These are phyloP conservation scores for Rhodotorula sp. DNA, from an alignment of 1,284 basidiomycete species.

Conservation along the genomic window DNA sequence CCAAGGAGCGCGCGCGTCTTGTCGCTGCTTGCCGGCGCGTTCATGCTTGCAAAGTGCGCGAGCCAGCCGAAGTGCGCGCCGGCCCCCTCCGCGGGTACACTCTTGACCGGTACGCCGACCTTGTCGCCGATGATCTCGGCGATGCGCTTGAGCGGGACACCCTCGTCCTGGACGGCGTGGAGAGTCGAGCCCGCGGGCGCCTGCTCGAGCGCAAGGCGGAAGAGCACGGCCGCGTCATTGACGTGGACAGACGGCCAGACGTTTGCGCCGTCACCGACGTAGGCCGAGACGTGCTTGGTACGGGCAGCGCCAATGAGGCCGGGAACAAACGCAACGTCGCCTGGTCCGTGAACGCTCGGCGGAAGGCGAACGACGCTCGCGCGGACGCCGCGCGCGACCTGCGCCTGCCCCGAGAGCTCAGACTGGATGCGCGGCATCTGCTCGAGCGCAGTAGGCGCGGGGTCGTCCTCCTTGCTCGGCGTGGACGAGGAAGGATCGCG, in stretches of 20 bases:
- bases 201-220: constrained; percentile 42
- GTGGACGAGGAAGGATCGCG: neutral
- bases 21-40: constrained; percentile 11
- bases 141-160: constrained; percentile 35
- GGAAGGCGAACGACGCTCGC: constrained; percentile 39
- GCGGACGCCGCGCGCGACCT: constrained; percentile 31
- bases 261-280: constrained; percentile 36
- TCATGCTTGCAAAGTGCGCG: constrained; percentile 22
- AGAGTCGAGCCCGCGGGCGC: constrained; percentile 26
- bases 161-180: constrained; percentile 41
- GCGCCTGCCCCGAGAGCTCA: constrained; percentile 13
- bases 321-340: constrained; percentile 36
- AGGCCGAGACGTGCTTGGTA: constrained; percentile 33
- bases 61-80: constrained; percentile 39
- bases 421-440: constrained; percentile 1
- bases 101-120: constrained; percentile 20
- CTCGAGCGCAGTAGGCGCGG: neutral
- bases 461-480: neutral
- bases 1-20: constrained; percentile 13
- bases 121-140: constrained; percentile 39
- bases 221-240: constrained; percentile 44
- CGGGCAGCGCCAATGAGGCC: constrained; percentile 29
- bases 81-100: constrained; percentile 36
- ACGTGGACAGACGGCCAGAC: constrained; percentile 42
- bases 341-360: constrained; percentile 42